phyloP scores from a whole-genome alignment of 192 early-diverging fungal species.

The Piromyces sp. region DNA sequence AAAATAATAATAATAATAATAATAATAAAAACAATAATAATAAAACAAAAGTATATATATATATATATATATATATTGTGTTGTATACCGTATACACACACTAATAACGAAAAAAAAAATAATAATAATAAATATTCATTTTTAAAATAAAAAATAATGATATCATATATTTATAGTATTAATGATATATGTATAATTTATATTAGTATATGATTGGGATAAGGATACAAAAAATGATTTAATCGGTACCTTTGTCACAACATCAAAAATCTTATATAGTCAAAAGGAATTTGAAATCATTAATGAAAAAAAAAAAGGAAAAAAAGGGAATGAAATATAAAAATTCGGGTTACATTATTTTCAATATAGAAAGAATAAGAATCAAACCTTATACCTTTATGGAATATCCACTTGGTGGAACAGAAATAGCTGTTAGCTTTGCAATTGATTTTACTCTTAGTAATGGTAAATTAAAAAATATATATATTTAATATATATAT shows the following conservation, averaged over 20 bases:
- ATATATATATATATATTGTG: no score
- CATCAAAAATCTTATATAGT: no score
- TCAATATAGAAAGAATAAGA: not conserved
- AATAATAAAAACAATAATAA: no score
- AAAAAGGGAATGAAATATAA: not conserved
- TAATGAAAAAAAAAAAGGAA: not conserved
- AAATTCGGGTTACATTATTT: not conserved
- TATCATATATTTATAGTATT: no score
- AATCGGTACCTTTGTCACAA: not conserved
- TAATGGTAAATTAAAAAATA: not conserved
- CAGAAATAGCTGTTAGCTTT: not conserved
- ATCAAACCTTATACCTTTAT: not conserved
- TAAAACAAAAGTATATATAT: no score
- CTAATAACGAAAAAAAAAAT: no score
- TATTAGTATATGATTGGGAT: not conserved
- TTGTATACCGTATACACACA: no score
- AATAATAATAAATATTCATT: no score
- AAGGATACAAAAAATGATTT: not conserved
- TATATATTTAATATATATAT: no score
- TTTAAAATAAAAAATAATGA: no score
- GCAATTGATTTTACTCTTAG: not conserved
- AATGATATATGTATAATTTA: no score
- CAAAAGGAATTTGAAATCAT: not conserved
- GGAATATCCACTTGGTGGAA: not conserved
- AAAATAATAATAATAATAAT: no score